Base-by-base conservation (phyloP, 2,329 filamentous ascomycete genomes). In the Alternaria arbusti region DNA sequence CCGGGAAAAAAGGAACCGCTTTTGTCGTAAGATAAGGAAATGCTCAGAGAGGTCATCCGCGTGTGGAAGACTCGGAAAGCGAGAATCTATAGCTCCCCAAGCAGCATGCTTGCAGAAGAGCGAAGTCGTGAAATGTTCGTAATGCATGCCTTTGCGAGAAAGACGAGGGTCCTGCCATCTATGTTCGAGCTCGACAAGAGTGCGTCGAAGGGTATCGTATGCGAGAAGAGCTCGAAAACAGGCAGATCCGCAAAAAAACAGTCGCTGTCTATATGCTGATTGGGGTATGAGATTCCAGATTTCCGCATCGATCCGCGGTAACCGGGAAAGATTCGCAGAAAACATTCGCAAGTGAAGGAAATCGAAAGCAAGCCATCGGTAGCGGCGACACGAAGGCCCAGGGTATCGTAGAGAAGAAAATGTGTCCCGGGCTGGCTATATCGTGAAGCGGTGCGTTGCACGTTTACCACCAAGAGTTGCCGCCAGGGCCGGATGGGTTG, bases 391-490 rank as follows among this genome's bases (percentile, higher is more conserved):
- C 67, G 67, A 74, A 59, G 63, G 57, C 70, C 70, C 65, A 68
- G 69, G 64, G 55, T 70, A 68, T 73, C 61, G 66, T 63, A 57
- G 46, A 65, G 65, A 69, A 65, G 61, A 65, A 61, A 70, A 67
- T 46, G 68, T 59, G 59, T 69, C 72, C 71, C 66, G 71, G 72
- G 69, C 63, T 75, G 77, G 75, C 69, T 62, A 61, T 61, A 66
- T 74, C 67, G 67, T 72, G 69, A 67, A 64, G 59, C 56, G 20
- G 54, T 51, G 55, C 44, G 43, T 26, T 56, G 54, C 59, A 62
- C 9, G 63, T 81, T 76, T 87, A 88, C 86, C 86, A 93, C 90
- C 91, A 92, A 71, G 88, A 90, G 66, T 89, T 88, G 76, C 87
- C 87, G 64, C 87, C 87, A 58, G 80, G 84, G 69, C 86, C 86